phyloP scores from a whole-genome alignment of 140 eudicot species.

The Senecio squalidus region DNA sequence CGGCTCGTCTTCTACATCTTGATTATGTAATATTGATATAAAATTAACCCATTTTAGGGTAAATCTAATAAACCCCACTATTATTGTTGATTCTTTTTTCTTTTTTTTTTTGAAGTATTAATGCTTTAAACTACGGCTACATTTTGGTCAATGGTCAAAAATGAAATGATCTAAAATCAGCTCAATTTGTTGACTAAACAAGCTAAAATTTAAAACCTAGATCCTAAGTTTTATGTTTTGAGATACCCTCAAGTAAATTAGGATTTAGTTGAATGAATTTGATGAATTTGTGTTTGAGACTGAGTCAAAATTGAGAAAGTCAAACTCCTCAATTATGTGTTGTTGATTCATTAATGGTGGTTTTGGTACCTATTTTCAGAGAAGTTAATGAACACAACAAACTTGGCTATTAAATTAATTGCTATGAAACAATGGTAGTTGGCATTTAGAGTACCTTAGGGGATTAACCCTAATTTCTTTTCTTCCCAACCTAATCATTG shows the following conservation, averaged over 20 bases:
- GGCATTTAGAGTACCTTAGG: constrained; percentile 20
- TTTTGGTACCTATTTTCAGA: constrained; percentile 15
- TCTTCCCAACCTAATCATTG: constrained; percentile 16
- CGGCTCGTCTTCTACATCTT: constrained; percentile 60
- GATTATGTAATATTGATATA: background rate
- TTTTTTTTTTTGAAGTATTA: background rate
- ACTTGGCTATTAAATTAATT: constrained; percentile 13
- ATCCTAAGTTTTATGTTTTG: background rate
- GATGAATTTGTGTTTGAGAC: constrained; percentile 6
- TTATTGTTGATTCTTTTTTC: constrained; percentile 4
- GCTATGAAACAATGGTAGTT: constrained; percentile 18
- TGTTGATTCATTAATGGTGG: constrained; percentile 14
- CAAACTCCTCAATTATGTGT: constrained; percentile 18
- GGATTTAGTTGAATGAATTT: background rate
- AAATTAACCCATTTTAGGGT: constrained; percentile 22
- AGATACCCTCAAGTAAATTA: background rate
- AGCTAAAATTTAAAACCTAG: background rate
- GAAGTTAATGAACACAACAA: constrained; percentile 31
- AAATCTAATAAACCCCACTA: constrained; percentile 16
- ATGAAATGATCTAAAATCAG: background rate
- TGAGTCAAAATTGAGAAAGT: constrained; percentile 18
- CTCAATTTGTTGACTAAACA: background rate
- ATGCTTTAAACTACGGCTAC: background rate
- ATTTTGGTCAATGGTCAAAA: constrained; percentile 6
- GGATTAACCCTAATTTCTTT: constrained; percentile 33